These are phyloP conservation scores for Lactarius deliciosus DNA, from an alignment of 768 basidiomycete genomes.

Conservation along the genomic window DNA sequence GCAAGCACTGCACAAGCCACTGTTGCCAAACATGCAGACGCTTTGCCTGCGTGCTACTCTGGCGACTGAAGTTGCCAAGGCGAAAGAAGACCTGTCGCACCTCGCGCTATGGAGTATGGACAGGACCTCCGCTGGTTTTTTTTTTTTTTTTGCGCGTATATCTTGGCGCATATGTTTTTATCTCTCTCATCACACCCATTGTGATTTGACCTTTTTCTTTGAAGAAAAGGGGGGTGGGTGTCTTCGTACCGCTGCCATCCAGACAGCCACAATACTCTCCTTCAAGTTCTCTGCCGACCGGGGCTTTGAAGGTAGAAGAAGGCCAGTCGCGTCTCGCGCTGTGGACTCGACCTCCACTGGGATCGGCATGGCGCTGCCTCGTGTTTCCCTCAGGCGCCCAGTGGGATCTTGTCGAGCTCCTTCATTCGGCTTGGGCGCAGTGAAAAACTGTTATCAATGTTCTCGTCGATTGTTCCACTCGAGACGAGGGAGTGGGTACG, in stretches of 20 bases:
- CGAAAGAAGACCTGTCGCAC: too few species aligned
- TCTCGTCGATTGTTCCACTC: background rate
- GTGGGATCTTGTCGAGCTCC: constrained; percentile 51
- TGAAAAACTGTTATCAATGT: constrained; percentile 30
- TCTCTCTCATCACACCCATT: too few species aligned
- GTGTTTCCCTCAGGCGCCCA: constrained; percentile 35
- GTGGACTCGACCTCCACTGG: constrained; percentile 33
- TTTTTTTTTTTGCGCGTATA: too few species aligned
- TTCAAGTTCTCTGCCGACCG: constrained; percentile 36
- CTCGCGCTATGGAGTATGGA: too few species aligned
- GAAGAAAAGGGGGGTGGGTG: too few species aligned
- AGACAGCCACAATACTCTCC: too few species aligned
- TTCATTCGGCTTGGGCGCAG: constrained; percentile 60
- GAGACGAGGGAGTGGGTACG: constrained; percentile 6
- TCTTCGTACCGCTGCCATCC: too few species aligned
- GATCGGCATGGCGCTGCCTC: constrained; percentile 30
- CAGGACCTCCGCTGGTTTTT: too few species aligned
- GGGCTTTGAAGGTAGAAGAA: constrained; percentile 39
- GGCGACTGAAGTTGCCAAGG: too few species aligned
- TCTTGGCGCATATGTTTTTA: too few species aligned
- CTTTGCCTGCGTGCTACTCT: constrained; percentile 36
- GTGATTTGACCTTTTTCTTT: too few species aligned
- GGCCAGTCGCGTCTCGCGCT: constrained; percentile 34
- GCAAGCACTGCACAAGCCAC: constrained; percentile 36
- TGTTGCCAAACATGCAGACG: constrained; percentile 33